Evolutionary conservation across 2,329 filamentous ascomycete species (phyloP).

Genomic region (Aspergillus thermomutatus): DNA sequence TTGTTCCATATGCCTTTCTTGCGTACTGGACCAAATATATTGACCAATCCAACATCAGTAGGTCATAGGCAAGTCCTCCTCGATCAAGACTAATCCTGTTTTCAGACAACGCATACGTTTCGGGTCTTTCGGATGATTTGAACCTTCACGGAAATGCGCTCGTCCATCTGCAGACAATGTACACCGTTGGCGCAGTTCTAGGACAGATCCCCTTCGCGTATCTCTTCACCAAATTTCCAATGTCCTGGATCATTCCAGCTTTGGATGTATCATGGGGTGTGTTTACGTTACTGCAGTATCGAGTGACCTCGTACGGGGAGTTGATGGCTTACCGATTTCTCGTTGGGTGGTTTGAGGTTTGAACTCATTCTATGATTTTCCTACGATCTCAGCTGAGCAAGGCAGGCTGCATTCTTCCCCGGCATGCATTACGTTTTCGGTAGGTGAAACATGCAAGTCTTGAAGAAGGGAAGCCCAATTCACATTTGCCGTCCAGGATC

Average conservation of each 20-base stretch:
- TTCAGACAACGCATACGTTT: conserved; percentile 55
- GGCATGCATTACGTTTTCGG: conserved; percentile 38
- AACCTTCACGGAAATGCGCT: conserved; percentile 52
- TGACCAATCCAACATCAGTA: conserved; percentile 55
- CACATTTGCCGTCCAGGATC: conserved; percentile 22
- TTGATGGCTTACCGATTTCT: conserved; percentile 54
- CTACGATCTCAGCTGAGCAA: neutral
- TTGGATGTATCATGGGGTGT: conserved; percentile 55
- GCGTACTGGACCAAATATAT: conserved; percentile 58
- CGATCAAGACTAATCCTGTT: neutral
- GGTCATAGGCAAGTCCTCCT: conserved; percentile 4
- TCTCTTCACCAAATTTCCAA: conserved; percentile 45
- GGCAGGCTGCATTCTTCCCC: conserved; percentile 36
- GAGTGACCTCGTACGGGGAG: conserved; percentile 48
- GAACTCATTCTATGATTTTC: neutral
- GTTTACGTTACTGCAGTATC: conserved; percentile 56
- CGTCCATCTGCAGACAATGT: conserved; percentile 55
- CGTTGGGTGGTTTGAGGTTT: conserved; percentile 52
- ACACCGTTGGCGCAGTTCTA: conserved; percentile 49
- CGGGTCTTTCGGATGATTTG: conserved; percentile 53
- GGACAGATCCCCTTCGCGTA: conserved; percentile 54
- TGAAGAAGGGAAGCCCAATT: neutral
- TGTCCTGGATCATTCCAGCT: conserved; percentile 51
- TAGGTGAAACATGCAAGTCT: neutral
- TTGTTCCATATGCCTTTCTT: conserved; percentile 56